These are phyloP conservation scores for Microthyrium microscopicum DNA, from an alignment of 2,329 filamentous ascomycete species.

Conservation along the genomic window DNA sequence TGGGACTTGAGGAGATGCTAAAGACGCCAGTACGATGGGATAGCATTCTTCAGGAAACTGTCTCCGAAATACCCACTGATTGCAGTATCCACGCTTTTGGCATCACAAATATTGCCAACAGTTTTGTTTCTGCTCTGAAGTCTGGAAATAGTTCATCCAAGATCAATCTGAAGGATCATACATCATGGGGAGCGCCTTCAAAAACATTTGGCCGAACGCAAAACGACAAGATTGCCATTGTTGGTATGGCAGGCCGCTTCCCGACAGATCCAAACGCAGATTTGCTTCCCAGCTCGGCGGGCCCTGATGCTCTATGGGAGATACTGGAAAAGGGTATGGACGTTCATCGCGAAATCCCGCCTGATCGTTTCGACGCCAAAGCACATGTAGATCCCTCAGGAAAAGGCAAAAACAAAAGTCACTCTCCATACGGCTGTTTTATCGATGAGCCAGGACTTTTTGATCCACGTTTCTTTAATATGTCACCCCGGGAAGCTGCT, in stretches of 20 bases:
- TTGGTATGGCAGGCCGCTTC: conserved; percentile 67
- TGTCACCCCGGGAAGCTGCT: conserved; percentile 15
- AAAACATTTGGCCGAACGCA: conserved; percentile 27
- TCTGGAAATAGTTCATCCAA: conserved; percentile 30
- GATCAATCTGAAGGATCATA: conserved; percentile 26
- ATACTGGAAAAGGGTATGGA: conserved; percentile 58
- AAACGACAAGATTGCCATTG: conserved; percentile 63
- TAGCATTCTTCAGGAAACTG: conserved; percentile 28
- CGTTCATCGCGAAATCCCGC: conserved; percentile 50
- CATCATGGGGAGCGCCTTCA: conserved; percentile 22
- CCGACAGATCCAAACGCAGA: no score
- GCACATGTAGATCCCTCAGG: conserved; percentile 56
- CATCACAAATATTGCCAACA: conserved; percentile 37
- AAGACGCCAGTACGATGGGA: conserved; percentile 32
- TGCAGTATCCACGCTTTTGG: conserved; percentile 33
- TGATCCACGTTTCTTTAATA: conserved; percentile 16
- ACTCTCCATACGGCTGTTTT: conserved; percentile 50
- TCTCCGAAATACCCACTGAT: conserved; percentile 27
- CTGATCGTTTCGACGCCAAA: conserved; percentile 55
- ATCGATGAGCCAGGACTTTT: conserved; percentile 14
- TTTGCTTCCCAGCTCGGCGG: conserved; percentile 58
- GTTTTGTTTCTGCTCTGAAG: conserved; percentile 36
- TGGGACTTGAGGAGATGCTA: conserved; percentile 29
- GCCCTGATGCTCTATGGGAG: conserved; percentile 57
- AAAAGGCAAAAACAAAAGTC: conserved; percentile 58